Conservation (phyloP, 2,329 filamentous ascomycete genomes). For the Exophiala sp. region DNA sequence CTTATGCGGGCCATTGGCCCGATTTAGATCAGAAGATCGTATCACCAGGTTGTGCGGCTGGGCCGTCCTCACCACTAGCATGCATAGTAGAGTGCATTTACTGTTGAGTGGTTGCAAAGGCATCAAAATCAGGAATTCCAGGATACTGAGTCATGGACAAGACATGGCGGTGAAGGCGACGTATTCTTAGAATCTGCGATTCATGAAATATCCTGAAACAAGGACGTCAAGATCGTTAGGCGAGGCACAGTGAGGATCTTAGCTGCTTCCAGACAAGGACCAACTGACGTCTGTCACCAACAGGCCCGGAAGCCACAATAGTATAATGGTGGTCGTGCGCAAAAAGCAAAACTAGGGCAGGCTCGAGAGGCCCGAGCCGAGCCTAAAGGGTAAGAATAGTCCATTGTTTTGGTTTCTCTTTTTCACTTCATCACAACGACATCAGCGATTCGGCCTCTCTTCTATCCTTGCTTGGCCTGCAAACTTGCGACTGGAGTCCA, state of each 20-base stretch:
- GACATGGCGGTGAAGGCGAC: too few relatives aligned
- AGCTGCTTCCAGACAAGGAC: too few relatives aligned
- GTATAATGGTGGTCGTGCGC: not conserved
- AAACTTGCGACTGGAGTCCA: not conserved
- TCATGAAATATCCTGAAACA: too few relatives aligned
- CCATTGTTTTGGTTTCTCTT: not conserved
- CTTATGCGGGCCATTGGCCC: not conserved
- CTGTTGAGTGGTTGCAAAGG: too few relatives aligned
- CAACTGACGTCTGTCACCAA: too few relatives aligned
- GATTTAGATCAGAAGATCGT: constrained; percentile 5
- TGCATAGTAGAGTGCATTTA: too few relatives aligned
- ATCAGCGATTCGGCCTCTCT: not conserved
- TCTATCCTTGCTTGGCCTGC: not conserved
- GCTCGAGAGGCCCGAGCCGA: constrained; percentile 12
- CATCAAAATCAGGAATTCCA: too few relatives aligned
- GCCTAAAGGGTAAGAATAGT: not conserved
- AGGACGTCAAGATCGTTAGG: not conserved
- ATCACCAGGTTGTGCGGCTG: constrained; percentile 2
- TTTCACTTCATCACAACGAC: not conserved
- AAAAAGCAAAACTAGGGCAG: not conserved
- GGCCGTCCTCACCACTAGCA: too few relatives aligned
- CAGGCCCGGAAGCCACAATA: too few relatives aligned
- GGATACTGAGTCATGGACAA: too few relatives aligned
- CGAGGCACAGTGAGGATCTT: not conserved
- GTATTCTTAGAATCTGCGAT: too few relatives aligned